phyloP scores from a whole-genome alignment of 495 filamentous ascomycete species.

The Aspergillus wentii region DNA sequence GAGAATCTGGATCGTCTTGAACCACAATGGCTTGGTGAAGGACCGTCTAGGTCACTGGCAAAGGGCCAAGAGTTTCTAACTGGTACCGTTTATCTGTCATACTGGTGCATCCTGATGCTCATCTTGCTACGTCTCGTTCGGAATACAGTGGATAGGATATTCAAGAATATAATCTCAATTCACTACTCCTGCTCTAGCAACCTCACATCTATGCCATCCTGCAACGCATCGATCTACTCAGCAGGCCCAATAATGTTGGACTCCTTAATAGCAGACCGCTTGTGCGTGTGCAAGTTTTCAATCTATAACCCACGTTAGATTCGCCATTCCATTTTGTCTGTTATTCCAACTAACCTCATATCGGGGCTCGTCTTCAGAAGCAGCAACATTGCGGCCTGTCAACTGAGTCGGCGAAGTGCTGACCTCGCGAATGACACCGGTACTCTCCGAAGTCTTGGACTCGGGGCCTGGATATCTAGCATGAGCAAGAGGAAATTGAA shows the following conservation, averaged over 20 bases:
- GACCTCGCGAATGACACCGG: constrained; percentile 22
- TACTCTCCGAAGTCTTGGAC: constrained; percentile 23
- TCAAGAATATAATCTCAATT: not conserved
- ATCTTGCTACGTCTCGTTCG: not conserved
- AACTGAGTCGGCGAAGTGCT: constrained; percentile 13
- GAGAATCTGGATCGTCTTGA: constrained; percentile 36
- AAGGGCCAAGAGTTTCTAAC: constrained; percentile 40
- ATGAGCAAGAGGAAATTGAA: not conserved
- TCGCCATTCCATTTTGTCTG: not conserved
- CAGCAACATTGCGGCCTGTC: constrained; percentile 20
- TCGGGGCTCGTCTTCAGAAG: constrained; percentile 19
- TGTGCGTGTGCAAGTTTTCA: constrained; percentile 30
- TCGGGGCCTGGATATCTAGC: constrained; percentile 14
- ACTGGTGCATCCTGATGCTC: no score
- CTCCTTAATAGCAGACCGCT: constrained; percentile 30
- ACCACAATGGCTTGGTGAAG: constrained; percentile 40
- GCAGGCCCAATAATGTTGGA: constrained; percentile 29
- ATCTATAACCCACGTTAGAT: constrained; percentile 11
- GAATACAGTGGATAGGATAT: not conserved
- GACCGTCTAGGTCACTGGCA: constrained; percentile 27
- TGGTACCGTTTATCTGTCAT: no score
- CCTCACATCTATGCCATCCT: not conserved
- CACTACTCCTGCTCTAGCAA: no score
- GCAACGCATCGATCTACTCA: constrained; percentile 8
- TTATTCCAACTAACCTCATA: constrained; percentile 19